phyloP scores from a whole-genome alignment of 148 eudicot species.

The Spergularia marina region DNA sequence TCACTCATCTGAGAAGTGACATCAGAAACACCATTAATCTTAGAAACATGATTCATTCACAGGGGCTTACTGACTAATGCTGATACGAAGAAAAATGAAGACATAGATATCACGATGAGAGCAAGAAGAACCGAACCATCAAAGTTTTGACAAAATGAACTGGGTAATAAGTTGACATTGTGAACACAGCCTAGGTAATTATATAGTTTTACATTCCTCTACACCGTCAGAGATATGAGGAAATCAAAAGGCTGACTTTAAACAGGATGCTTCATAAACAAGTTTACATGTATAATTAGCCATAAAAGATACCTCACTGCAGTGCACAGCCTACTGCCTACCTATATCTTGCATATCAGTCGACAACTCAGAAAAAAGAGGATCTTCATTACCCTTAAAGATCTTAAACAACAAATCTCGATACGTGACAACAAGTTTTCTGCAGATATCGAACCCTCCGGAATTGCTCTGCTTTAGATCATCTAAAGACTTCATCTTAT shows the following conservation, averaged over 20 bases:
- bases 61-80: not conserved
- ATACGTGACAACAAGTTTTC: not conserved
- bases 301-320: not conserved
- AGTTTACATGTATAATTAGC: constrained; percentile 2
- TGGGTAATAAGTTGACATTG: not conserved
- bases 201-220: not conserved
- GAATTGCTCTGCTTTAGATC: constrained; percentile 10
- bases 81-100: not conserved
- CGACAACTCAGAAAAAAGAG: not conserved
- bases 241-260: not conserved
- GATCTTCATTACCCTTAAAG: constrained; percentile 5
- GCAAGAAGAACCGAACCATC: not conserved
- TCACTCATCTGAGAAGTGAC: not conserved
- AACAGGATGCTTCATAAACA: not conserved
- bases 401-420: constrained; percentile 1
- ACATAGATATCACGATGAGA: not conserved
- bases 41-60: not conserved
- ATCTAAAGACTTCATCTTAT: not conserved
- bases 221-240: not conserved
- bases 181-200: not conserved
- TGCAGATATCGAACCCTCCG: not conserved
- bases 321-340: not conserved
- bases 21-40: not conserved
- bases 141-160: not conserved
- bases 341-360: not conserved